Conservation (phyloP, 2,329 filamentous ascomycete species). For the Epichloe sibirici region DNA sequence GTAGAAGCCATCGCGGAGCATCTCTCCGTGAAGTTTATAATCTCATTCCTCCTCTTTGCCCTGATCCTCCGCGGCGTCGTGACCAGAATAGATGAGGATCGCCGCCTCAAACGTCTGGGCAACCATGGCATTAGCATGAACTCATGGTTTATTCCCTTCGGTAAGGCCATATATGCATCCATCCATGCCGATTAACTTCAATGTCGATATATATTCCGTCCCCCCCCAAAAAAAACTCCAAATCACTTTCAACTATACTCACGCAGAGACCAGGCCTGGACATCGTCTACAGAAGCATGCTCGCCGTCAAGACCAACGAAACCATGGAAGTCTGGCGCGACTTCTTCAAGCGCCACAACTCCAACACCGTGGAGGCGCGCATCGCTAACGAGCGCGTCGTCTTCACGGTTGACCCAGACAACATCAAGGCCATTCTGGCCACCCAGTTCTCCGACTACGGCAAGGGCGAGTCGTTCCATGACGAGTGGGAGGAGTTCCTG, state of each 20-base stretch:
- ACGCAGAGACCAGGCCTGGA: constrained; percentile 39
- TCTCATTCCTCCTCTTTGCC: constrained; percentile 24
- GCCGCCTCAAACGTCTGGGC: constrained; percentile 34
- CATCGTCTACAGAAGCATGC: constrained; percentile 45
- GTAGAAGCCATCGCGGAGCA: constrained; percentile 34
- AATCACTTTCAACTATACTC: not conserved
- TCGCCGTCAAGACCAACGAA: constrained; percentile 36
- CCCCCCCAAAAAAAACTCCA: too few species aligned
- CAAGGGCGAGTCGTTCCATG: constrained; percentile 31
- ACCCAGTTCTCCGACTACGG: constrained; percentile 44
- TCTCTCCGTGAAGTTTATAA: constrained; percentile 28
- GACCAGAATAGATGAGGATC: constrained; percentile 26
- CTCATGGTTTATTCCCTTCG: constrained; percentile 28
- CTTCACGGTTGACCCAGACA: constrained; percentile 40
- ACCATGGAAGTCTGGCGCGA: constrained; percentile 51
- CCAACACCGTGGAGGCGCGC: constrained; percentile 52
- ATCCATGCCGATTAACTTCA: not conserved
- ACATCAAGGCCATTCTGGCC: constrained; percentile 44
- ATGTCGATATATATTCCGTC: too few species aligned
- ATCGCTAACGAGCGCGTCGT: constrained; percentile 34
- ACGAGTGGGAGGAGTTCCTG: constrained; percentile 32
- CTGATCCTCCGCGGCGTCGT: constrained; percentile 27
- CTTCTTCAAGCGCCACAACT: constrained; percentile 28
- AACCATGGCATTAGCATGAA: constrained; percentile 25
- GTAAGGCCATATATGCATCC: constrained; percentile 21